phyloP scores from a whole-genome alignment of 2,329 filamentous ascomycete genomes.

The Pseudocercospora pini-densiflorae region DNA sequence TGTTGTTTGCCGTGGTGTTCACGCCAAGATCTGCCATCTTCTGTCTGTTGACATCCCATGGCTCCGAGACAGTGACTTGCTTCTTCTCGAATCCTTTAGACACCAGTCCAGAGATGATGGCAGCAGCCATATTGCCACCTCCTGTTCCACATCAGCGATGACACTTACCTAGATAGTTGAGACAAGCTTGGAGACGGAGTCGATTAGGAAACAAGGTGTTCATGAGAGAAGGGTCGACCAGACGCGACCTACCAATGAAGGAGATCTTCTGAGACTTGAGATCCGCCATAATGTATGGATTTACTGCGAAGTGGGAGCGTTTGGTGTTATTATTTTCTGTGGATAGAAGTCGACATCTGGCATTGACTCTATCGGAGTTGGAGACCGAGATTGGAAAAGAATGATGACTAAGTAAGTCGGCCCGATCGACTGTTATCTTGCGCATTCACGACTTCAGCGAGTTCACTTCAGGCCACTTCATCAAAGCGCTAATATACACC shows the following conservation, averaged over 20 bases:
- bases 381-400: background rate
- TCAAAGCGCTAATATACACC: too few relatives aligned
- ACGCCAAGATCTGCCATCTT: constrained; percentile 36
- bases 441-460: too few relatives aligned
- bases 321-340: background rate
- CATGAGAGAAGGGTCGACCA: background rate
- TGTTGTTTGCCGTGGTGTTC: constrained; percentile 32
- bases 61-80: constrained; percentile 36
- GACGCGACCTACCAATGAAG: constrained; percentile 30
- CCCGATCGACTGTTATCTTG: too few relatives aligned
- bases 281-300: constrained; percentile 20
- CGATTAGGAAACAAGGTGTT: background rate
- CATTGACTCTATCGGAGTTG: background rate
- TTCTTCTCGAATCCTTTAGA: constrained; percentile 29
- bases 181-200: background rate
- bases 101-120: constrained; percentile 36
- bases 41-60: constrained; percentile 36
- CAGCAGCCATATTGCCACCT: constrained; percentile 37
- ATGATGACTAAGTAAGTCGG: background rate
- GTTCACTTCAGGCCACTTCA: too few relatives aligned
- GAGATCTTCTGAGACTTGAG: constrained; percentile 31
- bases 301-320: background rate
- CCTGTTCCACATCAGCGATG: constrained; percentile 21
- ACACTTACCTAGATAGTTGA: background rate
- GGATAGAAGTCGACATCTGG: background rate